phyloP scores from a whole-genome alignment of 2,329 filamentous ascomycete genomes.

The Penicillium psychrosexuale region DNA sequence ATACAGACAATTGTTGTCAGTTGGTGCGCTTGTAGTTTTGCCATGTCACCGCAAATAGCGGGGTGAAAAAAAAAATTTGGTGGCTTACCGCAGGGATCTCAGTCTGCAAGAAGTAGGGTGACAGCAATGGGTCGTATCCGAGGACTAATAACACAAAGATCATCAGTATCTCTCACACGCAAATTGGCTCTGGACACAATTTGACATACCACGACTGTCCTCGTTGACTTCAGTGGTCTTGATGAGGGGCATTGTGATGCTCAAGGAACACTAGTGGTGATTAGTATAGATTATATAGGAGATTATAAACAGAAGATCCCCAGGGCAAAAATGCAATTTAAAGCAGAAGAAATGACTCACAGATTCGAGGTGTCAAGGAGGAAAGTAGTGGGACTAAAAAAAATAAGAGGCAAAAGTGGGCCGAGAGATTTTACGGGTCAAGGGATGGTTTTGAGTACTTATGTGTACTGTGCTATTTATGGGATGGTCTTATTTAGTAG shows the following conservation, averaged over 20 bases:
- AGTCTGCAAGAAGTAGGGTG: slow-evolving; percentile 78
- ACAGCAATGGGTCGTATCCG: slow-evolving; percentile 90
- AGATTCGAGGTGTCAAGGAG: background rate
- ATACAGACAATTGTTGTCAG: slow-evolving; percentile 9
- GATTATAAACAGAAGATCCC: background rate
- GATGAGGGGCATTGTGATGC: slow-evolving; percentile 40
- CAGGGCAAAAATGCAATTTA: background rate
- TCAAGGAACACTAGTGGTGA: background rate
- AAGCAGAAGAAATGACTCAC: slow-evolving; percentile 6
- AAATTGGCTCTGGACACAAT: background rate
- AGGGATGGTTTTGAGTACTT: background rate
- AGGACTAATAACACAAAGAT: slow-evolving; percentile 63
- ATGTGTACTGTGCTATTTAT: background rate
- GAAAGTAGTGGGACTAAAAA: background rate
- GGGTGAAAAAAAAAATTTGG: slow-evolving; percentile 57
- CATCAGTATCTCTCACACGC: background rate
- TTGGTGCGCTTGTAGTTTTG: slow-evolving; percentile 41
- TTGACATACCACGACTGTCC: slow-evolving; percentile 44
- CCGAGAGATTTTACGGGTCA: background rate
- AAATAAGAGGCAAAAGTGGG: slow-evolving; percentile 7
- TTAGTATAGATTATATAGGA: slow-evolving; percentile 2
- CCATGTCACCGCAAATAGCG: slow-evolving; percentile 61
- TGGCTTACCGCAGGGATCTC: slow-evolving; percentile 69
- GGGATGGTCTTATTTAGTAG: background rate
- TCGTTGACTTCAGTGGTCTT: slow-evolving; percentile 43